Base-by-base conservation (phyloP, 257 asterid species). In the Scutellaria galericulata region DNA sequence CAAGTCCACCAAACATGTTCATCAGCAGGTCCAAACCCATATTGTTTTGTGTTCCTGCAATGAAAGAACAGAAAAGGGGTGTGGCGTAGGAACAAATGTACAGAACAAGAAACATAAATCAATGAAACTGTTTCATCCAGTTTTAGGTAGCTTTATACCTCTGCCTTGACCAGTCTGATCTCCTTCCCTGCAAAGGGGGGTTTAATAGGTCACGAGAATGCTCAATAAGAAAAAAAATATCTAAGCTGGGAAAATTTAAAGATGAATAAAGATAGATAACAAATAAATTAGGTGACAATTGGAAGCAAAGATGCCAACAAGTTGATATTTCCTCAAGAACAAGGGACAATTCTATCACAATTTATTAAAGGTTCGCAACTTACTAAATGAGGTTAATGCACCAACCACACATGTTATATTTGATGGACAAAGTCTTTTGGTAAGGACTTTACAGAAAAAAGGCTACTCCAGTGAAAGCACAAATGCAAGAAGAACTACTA, bases 1-100 rank as follows among this genome's bases (percentile, higher is more conserved):
- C 96, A 66, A 86, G 90, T 14, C 85, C 90, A 57, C 90, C 92
- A 73, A 89, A 78, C 87, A 85, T 77, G 64, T 85, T 82, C 90
- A 85, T 86, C 79, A 87, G 84, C 81, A 81, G 3, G 72, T 83
- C 86, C 79, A 85, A 60, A 41, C 88, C 84, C 83, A 78, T 66
- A 58, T 80, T 85, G 74, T 63, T 83, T 62, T 74, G 83, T 13
- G 76, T 41, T 64, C 87, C 92, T 86, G 87, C 76, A 75, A 37
- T 78, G 58, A 31, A 46, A 53, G 68, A 47, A 57, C 7, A 15
- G 48, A 24, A 12, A 50, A 39, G 68, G 39, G 35, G 2, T 72
- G 70, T 68, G 52, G 68, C 58, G 65, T 35, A 22, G 65, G 66
- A 41, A 68, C 15, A 53, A 42, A 24, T 31, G 13, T 35, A 47